Conservation (phyloP, 73 alveolate genomes). For the Breviolum minutum region DNA sequence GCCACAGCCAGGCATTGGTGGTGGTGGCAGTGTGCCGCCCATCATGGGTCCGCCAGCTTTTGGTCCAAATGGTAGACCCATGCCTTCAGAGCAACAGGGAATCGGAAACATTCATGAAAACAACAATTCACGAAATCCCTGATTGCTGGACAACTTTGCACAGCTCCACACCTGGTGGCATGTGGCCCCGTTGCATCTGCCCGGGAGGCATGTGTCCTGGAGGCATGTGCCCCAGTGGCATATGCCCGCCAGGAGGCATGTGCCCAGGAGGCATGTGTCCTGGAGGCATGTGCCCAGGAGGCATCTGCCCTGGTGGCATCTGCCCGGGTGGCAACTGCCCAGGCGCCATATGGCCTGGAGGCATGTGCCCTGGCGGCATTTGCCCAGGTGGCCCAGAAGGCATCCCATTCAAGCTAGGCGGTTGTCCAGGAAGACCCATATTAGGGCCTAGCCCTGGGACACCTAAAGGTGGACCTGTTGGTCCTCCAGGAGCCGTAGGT, state of each 20-base stretch:
- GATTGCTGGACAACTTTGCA: neutral
- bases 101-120: neutral
- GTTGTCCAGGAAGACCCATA: neutral
- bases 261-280: neutral
- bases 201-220: neutral
- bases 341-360: conserved; percentile 18
- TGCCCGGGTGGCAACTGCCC: conserved; percentile 20
- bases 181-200: no score
- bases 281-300: conserved; percentile 17
- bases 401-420: neutral
- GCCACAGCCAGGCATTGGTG: neutral
- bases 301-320: conserved; percentile 28
- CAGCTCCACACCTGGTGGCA: conserved; percentile 24
- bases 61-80: neutral
- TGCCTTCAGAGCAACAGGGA: neutral
- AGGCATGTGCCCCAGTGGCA: neutral
- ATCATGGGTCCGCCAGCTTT: neutral
- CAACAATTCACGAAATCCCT: neutral
- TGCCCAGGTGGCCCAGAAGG: neutral
- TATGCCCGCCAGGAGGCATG: conserved; percentile 46
- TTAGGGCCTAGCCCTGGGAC: neutral
- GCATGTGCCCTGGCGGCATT: neutral
- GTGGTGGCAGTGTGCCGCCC: conserved; percentile 16
- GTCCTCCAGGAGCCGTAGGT: neutral
- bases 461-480: neutral